Evolutionary conservation across 2,329 filamentous ascomycete species (phyloP).

Genomic region (Didymosphaeria variabile): DNA sequence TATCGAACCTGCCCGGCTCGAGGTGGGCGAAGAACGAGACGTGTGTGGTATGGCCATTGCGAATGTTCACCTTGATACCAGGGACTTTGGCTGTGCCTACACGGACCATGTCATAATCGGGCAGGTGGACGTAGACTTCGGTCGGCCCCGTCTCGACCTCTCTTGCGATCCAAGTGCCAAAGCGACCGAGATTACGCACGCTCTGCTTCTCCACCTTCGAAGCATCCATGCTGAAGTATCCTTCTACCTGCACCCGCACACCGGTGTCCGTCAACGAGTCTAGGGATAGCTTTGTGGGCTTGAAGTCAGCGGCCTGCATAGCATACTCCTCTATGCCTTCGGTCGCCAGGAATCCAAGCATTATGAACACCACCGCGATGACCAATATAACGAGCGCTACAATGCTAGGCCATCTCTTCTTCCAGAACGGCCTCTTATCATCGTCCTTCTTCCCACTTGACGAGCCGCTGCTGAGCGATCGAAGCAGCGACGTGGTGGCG

Average conservation of each 20-base stretch:
- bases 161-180: constrained; percentile 81
- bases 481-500: constrained; percentile 48
- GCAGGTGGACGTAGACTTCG: constrained; percentile 78
- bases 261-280: constrained; percentile 84
- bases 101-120: constrained; percentile 80
- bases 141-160: constrained; percentile 79
- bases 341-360: constrained; percentile 86
- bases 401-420: constrained; percentile 77
- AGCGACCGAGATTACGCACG: constrained; percentile 77
- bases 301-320: constrained; percentile 80
- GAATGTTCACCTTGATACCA: constrained; percentile 76
- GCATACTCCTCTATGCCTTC: constrained; percentile 85
- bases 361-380: constrained; percentile 70
- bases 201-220: constrained; percentile 75
- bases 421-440: constrained; percentile 38
- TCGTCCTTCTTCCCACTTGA: constrained; percentile 25
- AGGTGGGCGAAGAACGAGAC: constrained; percentile 84
- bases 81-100: constrained; percentile 82
- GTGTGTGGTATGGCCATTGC: constrained; percentile 78
- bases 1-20: constrained; percentile 77
- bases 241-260: constrained; percentile 80
- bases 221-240: constrained; percentile 82
- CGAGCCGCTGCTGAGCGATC: constrained; percentile 39
- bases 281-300: constrained; percentile 84
- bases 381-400: constrained; percentile 76